Base-by-base conservation (phyloP, 1,139 yeast genomes). In the Arxiozyma slooffiae region DNA sequence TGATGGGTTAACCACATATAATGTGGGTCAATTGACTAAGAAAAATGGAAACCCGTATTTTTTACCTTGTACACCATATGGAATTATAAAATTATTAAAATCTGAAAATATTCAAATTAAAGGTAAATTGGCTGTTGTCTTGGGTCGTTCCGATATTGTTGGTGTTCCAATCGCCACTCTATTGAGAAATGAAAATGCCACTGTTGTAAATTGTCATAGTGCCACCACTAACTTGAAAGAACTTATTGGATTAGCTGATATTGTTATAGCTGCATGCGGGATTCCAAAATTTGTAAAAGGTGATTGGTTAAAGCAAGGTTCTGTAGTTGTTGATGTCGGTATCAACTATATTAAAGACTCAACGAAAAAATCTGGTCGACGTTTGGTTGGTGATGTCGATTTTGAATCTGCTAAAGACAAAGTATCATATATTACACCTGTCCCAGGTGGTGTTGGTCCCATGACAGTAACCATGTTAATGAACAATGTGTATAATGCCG, bases 371-470 rank as follows among this genome's bases (percentile, higher is more conserved):
- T 78, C 82, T 17, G 90, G 90, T 34, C 74, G 73, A 58, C 77
- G 74, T 62, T 72, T 85, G 60, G 89, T 84, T 18, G 94, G 94
- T 57, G 94, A 85, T 66, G 92, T 82, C 36, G 89, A 83, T 57
- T 84, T 71, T 61, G 80, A 72, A 48, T 69, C 77, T 38, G 85
- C 82, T 50, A 71, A 72, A 51, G 69, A 74, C 49, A 75, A 73
- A 57, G 84, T 88, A 1, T 71, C 82, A 1, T 79, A 74, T 60
- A 73, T 85, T 50, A 84, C 94, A 7, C 94, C 94, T 5, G 94
- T 85, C 48, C 94, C 94, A 38, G 92, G 94, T 67, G 94, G 94
- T 58, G 94, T 85, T 58, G 94, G 94, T 40, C 94, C 94, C 58
- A 85, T 85, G 94, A 85, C 94, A 34, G 92, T 85, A 41, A 90